Percentiles rank a stretch among this genome's conserved stretches.
Conservation (phyloP, 2,329 filamentous ascomycete genomes). For the Phialemonium atrogriseum region DNA sequence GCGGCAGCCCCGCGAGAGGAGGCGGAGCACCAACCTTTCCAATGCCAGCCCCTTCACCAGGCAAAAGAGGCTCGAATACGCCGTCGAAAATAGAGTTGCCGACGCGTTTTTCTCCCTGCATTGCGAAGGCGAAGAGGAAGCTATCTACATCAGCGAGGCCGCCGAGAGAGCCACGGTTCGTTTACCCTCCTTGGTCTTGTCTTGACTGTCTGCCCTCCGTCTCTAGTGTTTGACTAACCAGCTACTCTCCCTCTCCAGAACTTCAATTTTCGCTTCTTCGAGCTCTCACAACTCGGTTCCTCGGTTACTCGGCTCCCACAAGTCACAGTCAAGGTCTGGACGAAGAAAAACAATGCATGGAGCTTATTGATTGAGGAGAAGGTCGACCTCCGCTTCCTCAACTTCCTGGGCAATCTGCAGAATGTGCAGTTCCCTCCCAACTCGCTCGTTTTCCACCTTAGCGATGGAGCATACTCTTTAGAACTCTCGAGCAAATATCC, state of each 20-base stretch:
- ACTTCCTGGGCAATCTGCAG: conserved; percentile 68
- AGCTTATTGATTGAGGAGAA: conserved; percentile 61
- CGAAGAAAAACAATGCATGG: conserved; percentile 47
- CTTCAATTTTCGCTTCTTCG: conserved; percentile 81
- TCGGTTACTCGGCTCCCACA: conserved; percentile 56
- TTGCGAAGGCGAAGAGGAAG: conserved; percentile 54
- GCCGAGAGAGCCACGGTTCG: conserved; percentile 63
- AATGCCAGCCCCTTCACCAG: conserved; percentile 39
- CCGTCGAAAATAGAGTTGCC: conserved; percentile 64
- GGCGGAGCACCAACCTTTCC: conserved; percentile 41
- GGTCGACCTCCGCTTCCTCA: conserved; percentile 62
- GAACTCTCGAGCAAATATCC: conserved; percentile 49
- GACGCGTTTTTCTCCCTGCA: conserved; percentile 87
- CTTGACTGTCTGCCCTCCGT: not conserved
- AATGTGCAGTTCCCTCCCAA: conserved; percentile 71
- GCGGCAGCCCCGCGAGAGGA: conserved; percentile 25
- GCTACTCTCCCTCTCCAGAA: conserved; percentile 46
- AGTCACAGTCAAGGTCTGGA: conserved; percentile 68
- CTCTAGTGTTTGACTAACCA: not conserved
- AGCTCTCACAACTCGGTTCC: conserved; percentile 57
- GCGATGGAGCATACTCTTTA: conserved; percentile 79
- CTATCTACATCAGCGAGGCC: conserved; percentile 85
- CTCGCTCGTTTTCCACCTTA: conserved; percentile 75
- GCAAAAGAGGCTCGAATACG: conserved; percentile 69
- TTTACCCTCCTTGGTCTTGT: not conserved